These are phyloP conservation scores for Gautieria morchelliformis DNA, from an alignment of 768 basidiomycete genomes.

Conservation along the genomic window DNA sequence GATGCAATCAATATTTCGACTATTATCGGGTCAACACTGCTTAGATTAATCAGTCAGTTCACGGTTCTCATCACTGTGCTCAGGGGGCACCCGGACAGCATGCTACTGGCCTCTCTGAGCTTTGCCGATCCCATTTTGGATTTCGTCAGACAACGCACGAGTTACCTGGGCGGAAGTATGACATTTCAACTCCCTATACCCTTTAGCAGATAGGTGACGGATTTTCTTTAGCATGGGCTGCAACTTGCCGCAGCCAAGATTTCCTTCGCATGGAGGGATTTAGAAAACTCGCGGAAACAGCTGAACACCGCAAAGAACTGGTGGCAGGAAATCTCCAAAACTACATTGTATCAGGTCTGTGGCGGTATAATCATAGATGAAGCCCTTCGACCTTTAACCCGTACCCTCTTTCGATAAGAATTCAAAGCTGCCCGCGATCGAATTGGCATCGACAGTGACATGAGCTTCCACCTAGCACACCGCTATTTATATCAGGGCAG, in stretches of 20 bases:
- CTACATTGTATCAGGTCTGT: conserved; percentile 40
- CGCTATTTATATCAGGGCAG: conserved; percentile 21
- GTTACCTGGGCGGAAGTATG: not conserved
- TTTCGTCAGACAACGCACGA: conserved; percentile 11
- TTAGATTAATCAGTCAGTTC: conserved; percentile 51
- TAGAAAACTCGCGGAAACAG: conserved; percentile 43
- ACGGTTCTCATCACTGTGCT: conserved; percentile 52
- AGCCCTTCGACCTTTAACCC: conserved; percentile 15
- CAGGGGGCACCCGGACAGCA: conserved; percentile 55
- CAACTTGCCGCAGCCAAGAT: conserved; percentile 54
- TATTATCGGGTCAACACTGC: conserved; percentile 31
- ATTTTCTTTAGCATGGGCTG: conserved; percentile 34
- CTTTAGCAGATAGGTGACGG: not conserved
- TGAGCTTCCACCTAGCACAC: conserved; percentile 23
- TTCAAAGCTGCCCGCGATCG: conserved; percentile 18
- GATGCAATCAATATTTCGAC: conserved; percentile 39
- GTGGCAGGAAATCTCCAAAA: conserved; percentile 55
- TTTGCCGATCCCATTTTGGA: conserved; percentile 42
- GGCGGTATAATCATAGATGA: too few relatives aligned
- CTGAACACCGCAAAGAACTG: conserved; percentile 59
- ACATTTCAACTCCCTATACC: too few relatives aligned
- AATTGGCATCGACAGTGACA: conserved; percentile 29
- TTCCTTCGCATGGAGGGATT: conserved; percentile 58
- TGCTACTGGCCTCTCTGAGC: conserved; percentile 46
- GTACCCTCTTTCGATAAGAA: conserved; percentile 17